Evolutionary conservation across 169 alveolate species (phyloP), one percentile per base, ranked within the genome.

Genomic region (Cryptosporidium xiaoi): DNA sequence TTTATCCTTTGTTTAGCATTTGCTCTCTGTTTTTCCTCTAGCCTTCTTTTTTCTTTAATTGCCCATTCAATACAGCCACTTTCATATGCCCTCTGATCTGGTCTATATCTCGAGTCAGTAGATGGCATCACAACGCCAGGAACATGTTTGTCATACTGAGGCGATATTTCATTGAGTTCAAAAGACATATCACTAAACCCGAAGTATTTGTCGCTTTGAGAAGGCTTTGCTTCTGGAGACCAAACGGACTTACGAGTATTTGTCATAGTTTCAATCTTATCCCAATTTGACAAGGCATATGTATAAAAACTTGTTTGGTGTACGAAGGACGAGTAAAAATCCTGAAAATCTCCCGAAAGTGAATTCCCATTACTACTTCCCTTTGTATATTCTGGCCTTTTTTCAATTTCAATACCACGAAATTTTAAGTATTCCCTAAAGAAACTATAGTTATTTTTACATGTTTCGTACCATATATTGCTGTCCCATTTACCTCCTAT

Each of bases 61-160:
- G 99, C 99, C 64, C 90, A 83, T 53, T 97, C 98, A 53, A 96
- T 91, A 33, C 94, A 94, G 13, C 99, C 99, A 71, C 93, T 91
- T 91, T 98, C 99, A 90, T 96, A 95, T 58, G 96, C 94, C 90
- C 99, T 92, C 82, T 96, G 98, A 92, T 98, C 99, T 8, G 99
- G 99, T 68, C 99, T 92, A 71, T 94, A 95, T 51, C 98, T 87
- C 20, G 97, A 93, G 71, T 95, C 98, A 3, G 98, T 95, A 27
- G 64, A 60, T 1, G 94, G 94, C 20, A 97, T 95, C 16, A 93
- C 90, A 16, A 87, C 71, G 2, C 96, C 96, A 13, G 96, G 97
- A 53, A 90, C 77, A 33, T 77, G 40, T 34, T 90, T 91, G 71
- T 92, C 96, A 67, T 95, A 95, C 64, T 95, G 97, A 7, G 93